phyloP scores from a whole-genome alignment of 805 yeast species.

The Wickerhamomyces mucosus region DNA sequence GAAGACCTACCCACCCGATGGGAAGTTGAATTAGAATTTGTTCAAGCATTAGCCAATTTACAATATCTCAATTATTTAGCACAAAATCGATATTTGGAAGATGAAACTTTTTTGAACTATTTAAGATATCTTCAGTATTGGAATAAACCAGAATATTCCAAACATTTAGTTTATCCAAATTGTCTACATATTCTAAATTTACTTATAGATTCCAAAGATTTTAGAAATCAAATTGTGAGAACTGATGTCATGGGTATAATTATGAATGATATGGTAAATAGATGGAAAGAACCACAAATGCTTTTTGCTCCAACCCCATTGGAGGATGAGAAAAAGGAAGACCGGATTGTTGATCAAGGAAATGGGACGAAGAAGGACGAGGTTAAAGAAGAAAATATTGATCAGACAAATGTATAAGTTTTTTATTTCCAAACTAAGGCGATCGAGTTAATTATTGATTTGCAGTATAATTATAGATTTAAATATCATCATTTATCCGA shows the following conservation, averaged over 20 bases:
- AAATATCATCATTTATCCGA: too few relatives aligned
- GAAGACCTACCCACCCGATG: conserved; percentile 61
- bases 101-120: conserved; percentile 64
- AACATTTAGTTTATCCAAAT: conserved; percentile 74
- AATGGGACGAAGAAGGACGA: too few relatives aligned
- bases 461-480: too few relatives aligned
- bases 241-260: conserved; percentile 46
- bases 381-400: too few relatives aligned
- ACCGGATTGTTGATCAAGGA: neutral
- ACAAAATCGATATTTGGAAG: conserved; percentile 68
- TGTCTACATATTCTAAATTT: conserved; percentile 63
- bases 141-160: conserved; percentile 63
- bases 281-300: conserved; percentile 37
- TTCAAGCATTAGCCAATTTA: conserved; percentile 84
- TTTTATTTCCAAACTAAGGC: too few relatives aligned
- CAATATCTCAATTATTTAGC: conserved; percentile 83
- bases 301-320: conserved; percentile 20
- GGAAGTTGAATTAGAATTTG: conserved; percentile 78
- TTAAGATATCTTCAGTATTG: conserved; percentile 79
- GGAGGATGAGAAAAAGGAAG: conserved; percentile 1
- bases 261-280: conserved; percentile 69
- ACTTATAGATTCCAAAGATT: conserved; percentile 35
- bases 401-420: too few relatives aligned
- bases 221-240: conserved; percentile 45
- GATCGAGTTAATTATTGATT: too few relatives aligned